Evolutionary conservation across 1,284 basidiomycete species (phyloP), one percentile per base, ranked within the genome.

Genomic region (Phaffia rhodozyma): DNA sequence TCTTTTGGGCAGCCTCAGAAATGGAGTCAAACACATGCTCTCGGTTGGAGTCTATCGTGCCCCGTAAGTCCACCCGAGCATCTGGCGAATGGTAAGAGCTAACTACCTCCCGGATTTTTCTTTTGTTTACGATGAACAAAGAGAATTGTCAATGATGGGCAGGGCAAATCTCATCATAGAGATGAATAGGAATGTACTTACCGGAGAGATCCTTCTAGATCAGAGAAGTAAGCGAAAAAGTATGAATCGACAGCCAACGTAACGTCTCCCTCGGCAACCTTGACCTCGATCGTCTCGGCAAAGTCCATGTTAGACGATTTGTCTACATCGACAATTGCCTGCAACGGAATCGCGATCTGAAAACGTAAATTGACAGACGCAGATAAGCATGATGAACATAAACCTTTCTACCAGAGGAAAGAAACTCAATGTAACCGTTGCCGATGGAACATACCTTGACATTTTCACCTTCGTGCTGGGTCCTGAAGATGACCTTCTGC

Each of bases 381-480:
- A 16, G 34, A 18, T 34, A 6, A 25, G 25, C 23, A 27, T 27
- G 18, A 34, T 4, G 27, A 34, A 16, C n/a, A 25, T 16, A 5
- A 9, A 34, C 47, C 25, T 11, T 55, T 9, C 18, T 54, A 5
- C 30, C 13, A 32, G 38, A 57, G 27, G 3, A 32, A 62, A 43
- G 38, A 43, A 43, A 11, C 16, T 43, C 32, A 23, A 49, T 56
- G 57, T 66, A 52, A 63, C 43, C 52, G 30, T 48, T 9, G 21
- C 25, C 20, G 54, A 11, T 23, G 29, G 5, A 27, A 71, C 75
- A 51, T 67, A 87, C 87, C 81, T 94, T 93, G 68, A 97, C 89
- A 69, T 84, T 89, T 69, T 97, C 91, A 0, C 93, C 93, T 79
- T 87, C 87, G 72, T 97, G 96, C 78, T 97, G 93, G 5, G 87